These are phyloP conservation scores for Articulospora tetracladia DNA, from an alignment of 495 filamentous ascomycete species.

Conservation along the genomic window DNA sequence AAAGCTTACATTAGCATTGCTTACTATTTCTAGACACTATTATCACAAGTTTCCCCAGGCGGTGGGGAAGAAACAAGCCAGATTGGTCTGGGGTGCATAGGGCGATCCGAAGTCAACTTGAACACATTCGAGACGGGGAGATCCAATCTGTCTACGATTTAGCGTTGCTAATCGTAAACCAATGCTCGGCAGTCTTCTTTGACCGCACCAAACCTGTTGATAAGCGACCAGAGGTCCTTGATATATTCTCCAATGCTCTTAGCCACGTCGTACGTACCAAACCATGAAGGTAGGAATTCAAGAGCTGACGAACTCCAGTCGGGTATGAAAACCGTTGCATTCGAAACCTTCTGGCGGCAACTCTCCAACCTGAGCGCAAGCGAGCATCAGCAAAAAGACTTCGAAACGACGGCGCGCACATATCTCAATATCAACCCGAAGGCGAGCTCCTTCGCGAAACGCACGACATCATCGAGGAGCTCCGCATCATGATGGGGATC, in stretches of 20 bases:
- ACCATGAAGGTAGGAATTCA: neutral
- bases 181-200: slow-evolving; percentile 8
- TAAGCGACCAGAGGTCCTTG: slow-evolving; percentile 1
- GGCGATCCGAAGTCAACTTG: neutral
- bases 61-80: slow-evolving; percentile 18
- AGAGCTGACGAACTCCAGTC: neutral
- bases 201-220: slow-evolving; percentile 7
- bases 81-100: slow-evolving; percentile 8
- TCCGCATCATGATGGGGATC: slow-evolving; percentile 6
- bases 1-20: slow-evolving; percentile 6
- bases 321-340: neutral
- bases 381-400: neutral
- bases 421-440: slow-evolving; percentile 10
- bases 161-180: slow-evolving; percentile 5
- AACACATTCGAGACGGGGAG: neutral
- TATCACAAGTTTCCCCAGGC: slow-evolving; percentile 16
- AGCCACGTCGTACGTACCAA: slow-evolving; percentile 3
- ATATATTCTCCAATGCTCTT: slow-evolving; percentile 5
- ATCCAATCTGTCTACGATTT: slow-evolving; percentile 10
- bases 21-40: slow-evolving; percentile 10
- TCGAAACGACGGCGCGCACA: neutral
- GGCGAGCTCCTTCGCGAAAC: slow-evolving; percentile 2
- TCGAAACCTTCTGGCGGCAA: slow-evolving; percentile 8
- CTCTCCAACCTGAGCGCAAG: neutral
- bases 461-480: slow-evolving; percentile 8